A percentile compares a stretch with the other conserved stretches of the same genome.
phyloP scores from a whole-genome alignment of 805 yeast species.

The Zygosaccharomyces lentus region DNA sequence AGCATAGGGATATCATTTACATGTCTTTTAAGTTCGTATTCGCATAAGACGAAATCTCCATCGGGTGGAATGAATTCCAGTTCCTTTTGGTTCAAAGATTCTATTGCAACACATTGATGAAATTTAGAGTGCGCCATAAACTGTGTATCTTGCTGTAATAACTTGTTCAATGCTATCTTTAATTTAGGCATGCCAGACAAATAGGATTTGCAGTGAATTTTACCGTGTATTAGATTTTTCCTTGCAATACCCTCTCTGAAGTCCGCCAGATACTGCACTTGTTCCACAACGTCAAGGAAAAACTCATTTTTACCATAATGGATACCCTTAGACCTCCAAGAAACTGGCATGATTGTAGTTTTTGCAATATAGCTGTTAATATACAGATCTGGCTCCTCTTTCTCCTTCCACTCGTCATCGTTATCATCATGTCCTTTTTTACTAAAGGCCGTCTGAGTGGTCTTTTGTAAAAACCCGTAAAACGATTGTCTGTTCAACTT shows the following conservation, averaged over 20 bases:
- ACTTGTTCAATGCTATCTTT: constrained; percentile 70
- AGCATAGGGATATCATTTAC: constrained; percentile 39
- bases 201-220: constrained; percentile 66
- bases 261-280: constrained; percentile 63
- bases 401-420: constrained; percentile 7
- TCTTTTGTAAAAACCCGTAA: constrained; percentile 10
- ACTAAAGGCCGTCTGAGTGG: constrained; percentile 5
- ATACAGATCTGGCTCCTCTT: constrained; percentile 34
- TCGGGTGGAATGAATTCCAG: constrained; percentile 87
- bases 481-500: constrained; percentile 6
- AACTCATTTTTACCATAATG: constrained; percentile 85
- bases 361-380: constrained; percentile 70
- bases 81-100: constrained; percentile 43
- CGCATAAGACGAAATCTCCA: constrained; percentile 65
- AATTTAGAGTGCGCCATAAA: constrained; percentile 67
- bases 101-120: constrained; percentile 82
- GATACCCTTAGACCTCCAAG: constrained; percentile 93
- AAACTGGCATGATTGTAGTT: constrained; percentile 70
- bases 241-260: constrained; percentile 55
- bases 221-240: constrained; percentile 67
- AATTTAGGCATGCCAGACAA: constrained; percentile 88
- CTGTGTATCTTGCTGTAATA: constrained; percentile 40
- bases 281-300: constrained; percentile 80
- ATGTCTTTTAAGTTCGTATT: constrained; percentile 35
- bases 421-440: constrained; percentile 6